Conservation (phyloP, 2,329 filamentous ascomycete genomes). For the Aureobasidium subglaciale region DNA sequence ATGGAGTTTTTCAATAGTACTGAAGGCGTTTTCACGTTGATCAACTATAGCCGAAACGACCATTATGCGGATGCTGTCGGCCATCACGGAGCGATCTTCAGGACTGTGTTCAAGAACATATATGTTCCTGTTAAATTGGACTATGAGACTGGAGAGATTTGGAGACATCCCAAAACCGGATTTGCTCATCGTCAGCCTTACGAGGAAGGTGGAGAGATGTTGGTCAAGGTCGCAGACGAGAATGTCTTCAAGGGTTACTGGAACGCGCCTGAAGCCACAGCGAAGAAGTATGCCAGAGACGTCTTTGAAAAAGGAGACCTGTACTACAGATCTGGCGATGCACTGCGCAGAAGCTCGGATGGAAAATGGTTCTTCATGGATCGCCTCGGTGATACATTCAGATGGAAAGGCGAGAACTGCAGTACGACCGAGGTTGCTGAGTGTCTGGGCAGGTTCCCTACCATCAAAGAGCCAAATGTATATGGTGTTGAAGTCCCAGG, state of each 20-base stretch:
- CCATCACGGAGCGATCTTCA: constrained; percentile 59
- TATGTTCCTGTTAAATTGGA: constrained; percentile 64
- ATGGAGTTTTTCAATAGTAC: constrained; percentile 73
- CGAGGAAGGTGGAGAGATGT: constrained; percentile 66
- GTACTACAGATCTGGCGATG: constrained; percentile 43
- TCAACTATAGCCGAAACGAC: constrained; percentile 47
- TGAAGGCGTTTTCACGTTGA: constrained; percentile 60
- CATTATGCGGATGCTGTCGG: constrained; percentile 60
- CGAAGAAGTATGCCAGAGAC: constrained; percentile 45
- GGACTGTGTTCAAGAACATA: constrained; percentile 45
- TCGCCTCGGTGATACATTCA: constrained; percentile 42
- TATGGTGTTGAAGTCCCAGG: constrained; percentile 43
- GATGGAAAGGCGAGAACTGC: constrained; percentile 46
- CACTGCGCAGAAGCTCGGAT: constrained; percentile 36
- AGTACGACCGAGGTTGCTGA: constrained; percentile 42
- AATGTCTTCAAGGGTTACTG: constrained; percentile 63
- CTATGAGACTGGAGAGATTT: constrained; percentile 58
- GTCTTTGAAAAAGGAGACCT: constrained; percentile 43
- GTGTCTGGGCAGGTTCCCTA: constrained; percentile 38
- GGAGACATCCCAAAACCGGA: constrained; percentile 59
- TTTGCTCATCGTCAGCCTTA: constrained; percentile 58
- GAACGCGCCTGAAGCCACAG: constrained; percentile 58
- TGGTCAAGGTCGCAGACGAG: constrained; percentile 54
- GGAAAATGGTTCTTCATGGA: constrained; percentile 45
- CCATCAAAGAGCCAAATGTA: constrained; percentile 41